These are phyloP conservation scores for Entomortierella parvispora DNA, from an alignment of 192 early-diverging fungal genomes.

Conservation along the genomic window DNA sequence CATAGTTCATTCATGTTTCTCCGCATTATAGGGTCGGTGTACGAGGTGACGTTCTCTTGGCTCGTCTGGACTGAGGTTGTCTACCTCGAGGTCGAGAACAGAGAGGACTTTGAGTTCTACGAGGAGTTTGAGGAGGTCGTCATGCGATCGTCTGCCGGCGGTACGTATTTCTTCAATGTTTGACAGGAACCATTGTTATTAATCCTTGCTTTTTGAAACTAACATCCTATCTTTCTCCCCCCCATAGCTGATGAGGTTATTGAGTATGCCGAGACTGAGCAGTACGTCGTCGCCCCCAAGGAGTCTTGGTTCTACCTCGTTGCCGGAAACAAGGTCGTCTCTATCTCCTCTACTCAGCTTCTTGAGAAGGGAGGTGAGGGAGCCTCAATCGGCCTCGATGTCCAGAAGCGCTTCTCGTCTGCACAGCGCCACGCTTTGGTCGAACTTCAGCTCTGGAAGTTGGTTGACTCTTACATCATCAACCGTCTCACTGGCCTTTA, in stretches of 20 bases:
- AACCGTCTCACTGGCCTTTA: slow-evolving; percentile 46
- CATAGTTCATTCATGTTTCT: background rate
- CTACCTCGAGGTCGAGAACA: slow-evolving; percentile 19
- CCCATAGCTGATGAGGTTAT: slow-evolving; percentile 12
- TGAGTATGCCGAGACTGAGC: slow-evolving; percentile 42
- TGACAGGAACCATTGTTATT: too few species aligned
- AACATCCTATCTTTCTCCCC: background rate
- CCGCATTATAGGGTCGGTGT: slow-evolving; percentile 7
- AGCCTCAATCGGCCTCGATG: slow-evolving; percentile 13
- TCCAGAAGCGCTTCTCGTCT: slow-evolving; percentile 41
- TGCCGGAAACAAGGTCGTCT: slow-evolving; percentile 37
- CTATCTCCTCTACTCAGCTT: slow-evolving; percentile 20
- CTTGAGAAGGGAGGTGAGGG: slow-evolving; percentile 31
- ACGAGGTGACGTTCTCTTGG: slow-evolving; percentile 34
- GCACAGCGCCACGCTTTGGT: slow-evolving; percentile 32
- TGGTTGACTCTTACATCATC: slow-evolving; percentile 37
- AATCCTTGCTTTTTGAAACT: background rate
- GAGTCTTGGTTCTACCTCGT: slow-evolving; percentile 48
- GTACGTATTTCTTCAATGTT: background rate
- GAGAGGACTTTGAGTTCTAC: slow-evolving; percentile 42
- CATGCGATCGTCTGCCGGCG: slow-evolving; percentile 28
- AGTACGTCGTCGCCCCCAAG: slow-evolving; percentile 23
- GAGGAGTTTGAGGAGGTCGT: slow-evolving; percentile 48
- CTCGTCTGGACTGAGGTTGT: slow-evolving; percentile 33
- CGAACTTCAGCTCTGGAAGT: slow-evolving; percentile 51